Conservation (phyloP, 2,329 filamentous ascomycete genomes). For the Penicillium paneum region DNA sequence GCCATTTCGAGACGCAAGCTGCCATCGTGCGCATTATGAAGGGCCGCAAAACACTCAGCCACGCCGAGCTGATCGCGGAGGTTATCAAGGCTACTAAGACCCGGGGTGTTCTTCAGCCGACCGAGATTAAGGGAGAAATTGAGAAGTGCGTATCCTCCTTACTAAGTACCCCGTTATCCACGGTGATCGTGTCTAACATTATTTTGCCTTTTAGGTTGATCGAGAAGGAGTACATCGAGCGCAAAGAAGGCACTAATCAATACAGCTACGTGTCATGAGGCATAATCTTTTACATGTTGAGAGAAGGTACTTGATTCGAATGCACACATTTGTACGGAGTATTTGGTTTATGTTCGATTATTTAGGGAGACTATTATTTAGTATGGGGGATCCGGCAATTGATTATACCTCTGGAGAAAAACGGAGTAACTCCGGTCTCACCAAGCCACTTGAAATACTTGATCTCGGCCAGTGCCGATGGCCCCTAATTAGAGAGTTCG, state of each 20-base stretch:
- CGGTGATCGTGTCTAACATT: not conserved
- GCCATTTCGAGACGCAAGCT: slow-evolving; percentile 94
- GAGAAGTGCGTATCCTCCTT: slow-evolving; percentile 64
- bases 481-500: not conserved
- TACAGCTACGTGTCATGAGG: slow-evolving; percentile 69
- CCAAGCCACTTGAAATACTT: not conserved
- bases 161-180: too few species aligned
- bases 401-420: not conserved
- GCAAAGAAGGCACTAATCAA: slow-evolving; percentile 60
- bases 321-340: not conserved
- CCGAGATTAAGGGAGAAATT: slow-evolving; percentile 94
- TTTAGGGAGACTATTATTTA: too few species aligned
- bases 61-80: slow-evolving; percentile 83
- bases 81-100: slow-evolving; percentile 88
- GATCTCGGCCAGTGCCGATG: slow-evolving; percentile 2
- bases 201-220: slow-evolving; percentile 61
- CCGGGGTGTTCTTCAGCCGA: slow-evolving; percentile 77
- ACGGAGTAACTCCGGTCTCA: slow-evolving; percentile 1
- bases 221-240: slow-evolving; percentile 89
- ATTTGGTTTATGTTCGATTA: not conserved
- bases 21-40: slow-evolving; percentile 98
- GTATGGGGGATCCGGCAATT: not conserved
- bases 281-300: not conserved
- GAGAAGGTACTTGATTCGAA: not conserved
- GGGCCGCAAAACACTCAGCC: slow-evolving; percentile 79